Conservation (phyloP, 257 asterid species). For the Striga asiatica region DNA sequence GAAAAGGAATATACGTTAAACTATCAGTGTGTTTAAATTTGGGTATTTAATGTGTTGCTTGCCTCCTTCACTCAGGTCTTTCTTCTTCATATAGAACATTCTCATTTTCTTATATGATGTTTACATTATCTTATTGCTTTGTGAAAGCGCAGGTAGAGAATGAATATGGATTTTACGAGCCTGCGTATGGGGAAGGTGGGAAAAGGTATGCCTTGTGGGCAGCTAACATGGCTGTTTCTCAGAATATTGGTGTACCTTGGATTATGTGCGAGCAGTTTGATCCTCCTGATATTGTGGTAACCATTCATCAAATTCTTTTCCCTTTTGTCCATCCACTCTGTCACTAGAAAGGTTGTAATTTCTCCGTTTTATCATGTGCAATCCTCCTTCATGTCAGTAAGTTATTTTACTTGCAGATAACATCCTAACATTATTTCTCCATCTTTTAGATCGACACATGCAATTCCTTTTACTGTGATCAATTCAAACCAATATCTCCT, state of each 20-base stretch:
- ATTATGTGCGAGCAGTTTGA: slow-evolving; percentile 90
- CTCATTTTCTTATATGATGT: too few species aligned
- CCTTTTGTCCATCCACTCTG: too few species aligned
- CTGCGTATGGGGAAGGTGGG: slow-evolving; percentile 84
- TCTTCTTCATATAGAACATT: too few species aligned
- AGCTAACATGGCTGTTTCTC: slow-evolving; percentile 81
- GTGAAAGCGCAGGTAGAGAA: slow-evolving; percentile 72
- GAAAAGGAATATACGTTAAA: too few species aligned
- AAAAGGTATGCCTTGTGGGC: slow-evolving; percentile 79
- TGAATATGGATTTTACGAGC: slow-evolving; percentile 76
- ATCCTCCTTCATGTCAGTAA: background rate
- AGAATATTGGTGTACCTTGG: slow-evolving; percentile 88
- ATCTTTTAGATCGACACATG: slow-evolving; percentile 73
- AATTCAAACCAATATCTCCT: slow-evolving; percentile 68
- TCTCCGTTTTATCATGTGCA: background rate
- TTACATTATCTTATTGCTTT: too few species aligned
- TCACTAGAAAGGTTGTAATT: background rate
- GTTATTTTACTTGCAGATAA: slow-evolving; percentile 6
- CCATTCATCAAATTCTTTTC: too few species aligned
- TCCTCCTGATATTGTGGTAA: slow-evolving; percentile 74
- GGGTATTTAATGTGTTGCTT: background rate
- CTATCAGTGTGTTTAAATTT: too few species aligned
- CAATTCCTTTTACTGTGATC: slow-evolving; percentile 82
- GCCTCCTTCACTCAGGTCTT: background rate
- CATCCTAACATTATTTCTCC: slow-evolving; percentile 16